phyloP scores from a whole-genome alignment of 345 rosid genomes.

The Mangifera indica region DNA sequence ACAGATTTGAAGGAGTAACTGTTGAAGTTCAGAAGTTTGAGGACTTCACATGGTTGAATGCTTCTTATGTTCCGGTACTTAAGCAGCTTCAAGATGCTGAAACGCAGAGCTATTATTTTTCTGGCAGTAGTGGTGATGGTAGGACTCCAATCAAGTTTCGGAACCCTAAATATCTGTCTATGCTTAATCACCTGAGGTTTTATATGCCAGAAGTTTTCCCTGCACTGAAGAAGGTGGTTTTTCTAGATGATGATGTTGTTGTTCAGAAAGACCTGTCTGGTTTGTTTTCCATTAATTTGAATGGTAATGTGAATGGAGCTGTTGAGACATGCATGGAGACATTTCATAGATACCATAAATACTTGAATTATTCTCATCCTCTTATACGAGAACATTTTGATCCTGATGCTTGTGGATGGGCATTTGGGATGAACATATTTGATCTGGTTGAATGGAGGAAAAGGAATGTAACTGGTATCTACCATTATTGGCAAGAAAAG shows the following conservation, averaged over 20 bases:
- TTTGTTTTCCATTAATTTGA: slow-evolving; percentile 65
- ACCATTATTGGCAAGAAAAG: slow-evolving; percentile 92
- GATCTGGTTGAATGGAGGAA: slow-evolving; percentile 89
- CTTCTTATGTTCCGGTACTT: slow-evolving; percentile 88
- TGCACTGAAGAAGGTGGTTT: slow-evolving; percentile 69
- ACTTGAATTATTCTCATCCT: slow-evolving; percentile 85
- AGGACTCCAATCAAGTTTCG: slow-evolving; percentile 88
- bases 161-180: slow-evolving; percentile 85
- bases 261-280: slow-evolving; percentile 70
- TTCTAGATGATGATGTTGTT: slow-evolving; percentile 92
- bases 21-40: slow-evolving; percentile 88
- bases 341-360: slow-evolving; percentile 82
- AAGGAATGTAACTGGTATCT: slow-evolving; percentile 83
- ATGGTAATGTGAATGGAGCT: slow-evolving; percentile 89
- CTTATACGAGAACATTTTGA: slow-evolving; percentile 84
- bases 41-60: slow-evolving; percentile 89
- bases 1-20: slow-evolving; percentile 64
- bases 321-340: slow-evolving; percentile 99
- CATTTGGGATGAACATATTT: slow-evolving; percentile 90
- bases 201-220: slow-evolving; percentile 93
- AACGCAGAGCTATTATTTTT: slow-evolving; percentile 86
- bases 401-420: slow-evolving; percentile 99
- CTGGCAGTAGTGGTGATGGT: slow-evolving; percentile 63
- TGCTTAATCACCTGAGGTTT: slow-evolving; percentile 90
- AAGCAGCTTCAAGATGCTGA: slow-evolving; percentile 94